Conservation (phyloP, 306 rosid species). For the Heteromeles arbutifolia region DNA sequence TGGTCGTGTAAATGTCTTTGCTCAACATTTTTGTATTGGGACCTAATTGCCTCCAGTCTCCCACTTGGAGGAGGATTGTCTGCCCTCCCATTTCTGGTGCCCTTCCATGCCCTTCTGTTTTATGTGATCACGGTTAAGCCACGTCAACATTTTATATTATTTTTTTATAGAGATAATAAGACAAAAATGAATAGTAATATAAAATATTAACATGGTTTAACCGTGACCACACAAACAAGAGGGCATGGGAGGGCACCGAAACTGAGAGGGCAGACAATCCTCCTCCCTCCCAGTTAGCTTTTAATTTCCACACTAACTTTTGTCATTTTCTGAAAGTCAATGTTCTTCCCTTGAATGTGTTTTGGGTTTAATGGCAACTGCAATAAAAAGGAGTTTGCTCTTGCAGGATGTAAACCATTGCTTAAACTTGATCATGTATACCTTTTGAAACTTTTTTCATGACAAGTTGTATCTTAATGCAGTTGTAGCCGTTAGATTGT, state of each 20-base stretch:
- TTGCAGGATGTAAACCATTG: neutral
- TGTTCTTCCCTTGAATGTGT: neutral
- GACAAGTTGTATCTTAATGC: neutral
- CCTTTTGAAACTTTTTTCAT: neutral
- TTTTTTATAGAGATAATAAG: too few relatives aligned
- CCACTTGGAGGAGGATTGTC: too few relatives aligned
- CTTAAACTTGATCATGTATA: neutral
- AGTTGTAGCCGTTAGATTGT: neutral
- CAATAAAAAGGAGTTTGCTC: neutral
- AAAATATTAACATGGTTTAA: too few relatives aligned
- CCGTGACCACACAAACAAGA: too few relatives aligned
- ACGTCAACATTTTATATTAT: too few relatives aligned
- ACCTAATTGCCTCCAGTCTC: neutral
- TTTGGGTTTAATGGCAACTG: conserved; percentile 38
- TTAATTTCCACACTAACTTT: conserved; percentile 33
- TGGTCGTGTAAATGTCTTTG: neutral
- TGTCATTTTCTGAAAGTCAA: conserved; percentile 14
- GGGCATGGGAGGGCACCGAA: too few relatives aligned
- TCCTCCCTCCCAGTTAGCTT: conserved; percentile 14
- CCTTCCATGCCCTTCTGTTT: too few relatives aligned
- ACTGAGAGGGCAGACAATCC: too few relatives aligned
- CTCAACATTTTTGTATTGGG: neutral
- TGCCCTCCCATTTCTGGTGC: too few relatives aligned
- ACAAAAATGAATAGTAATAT: too few relatives aligned
- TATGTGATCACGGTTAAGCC: too few relatives aligned